Evolutionary conservation across 1,139 yeast genomes (phyloP).

Genomic region (Nadsonia starkeyi-henricii): DNA sequence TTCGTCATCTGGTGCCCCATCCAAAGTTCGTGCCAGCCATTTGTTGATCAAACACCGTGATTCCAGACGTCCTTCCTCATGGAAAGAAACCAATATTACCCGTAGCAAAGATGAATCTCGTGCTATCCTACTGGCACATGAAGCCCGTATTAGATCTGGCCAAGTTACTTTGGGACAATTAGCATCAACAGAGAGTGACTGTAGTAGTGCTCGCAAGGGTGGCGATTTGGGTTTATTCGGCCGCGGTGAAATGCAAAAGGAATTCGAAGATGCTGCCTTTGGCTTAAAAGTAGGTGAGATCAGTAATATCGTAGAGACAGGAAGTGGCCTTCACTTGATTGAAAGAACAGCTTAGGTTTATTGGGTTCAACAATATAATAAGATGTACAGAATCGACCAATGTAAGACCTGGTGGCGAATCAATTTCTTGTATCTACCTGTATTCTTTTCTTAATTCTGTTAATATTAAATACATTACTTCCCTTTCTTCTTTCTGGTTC

Average conservation of each 20-base stretch:
- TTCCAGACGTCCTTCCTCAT: conserved; percentile 81
- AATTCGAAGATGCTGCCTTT: conserved; percentile 81
- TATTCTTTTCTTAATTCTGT: too few relatives aligned
- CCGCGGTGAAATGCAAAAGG: conserved; percentile 87
- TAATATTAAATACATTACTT: too few relatives aligned
- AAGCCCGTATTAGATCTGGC: conserved; percentile 53
- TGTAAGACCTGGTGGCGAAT: too few relatives aligned
- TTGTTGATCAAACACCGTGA: conserved; percentile 68
- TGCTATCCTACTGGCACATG: conserved; percentile 43
- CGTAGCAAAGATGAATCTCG: conserved; percentile 76
- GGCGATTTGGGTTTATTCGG: conserved; percentile 90
- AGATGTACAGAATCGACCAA: too few relatives aligned
- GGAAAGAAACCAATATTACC: conserved; percentile 70
- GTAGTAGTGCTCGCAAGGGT: conserved; percentile 72
- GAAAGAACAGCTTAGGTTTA: conserved; percentile 53
- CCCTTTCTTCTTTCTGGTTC: too few relatives aligned
- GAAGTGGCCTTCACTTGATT: conserved; percentile 81
- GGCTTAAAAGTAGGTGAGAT: conserved; percentile 69
- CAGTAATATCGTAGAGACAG: conserved; percentile 74
- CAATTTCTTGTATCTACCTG: too few relatives aligned
- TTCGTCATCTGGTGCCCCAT: conserved; percentile 29
- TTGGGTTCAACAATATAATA: too few relatives aligned
- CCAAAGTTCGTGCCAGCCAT: conserved; percentile 59
- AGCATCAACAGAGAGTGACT: conserved; percentile 77
- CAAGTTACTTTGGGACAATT: conserved; percentile 53